phyloP scores from a whole-genome alignment of 2,329 filamentous ascomycete species.

The Trichoderma sp. region DNA sequence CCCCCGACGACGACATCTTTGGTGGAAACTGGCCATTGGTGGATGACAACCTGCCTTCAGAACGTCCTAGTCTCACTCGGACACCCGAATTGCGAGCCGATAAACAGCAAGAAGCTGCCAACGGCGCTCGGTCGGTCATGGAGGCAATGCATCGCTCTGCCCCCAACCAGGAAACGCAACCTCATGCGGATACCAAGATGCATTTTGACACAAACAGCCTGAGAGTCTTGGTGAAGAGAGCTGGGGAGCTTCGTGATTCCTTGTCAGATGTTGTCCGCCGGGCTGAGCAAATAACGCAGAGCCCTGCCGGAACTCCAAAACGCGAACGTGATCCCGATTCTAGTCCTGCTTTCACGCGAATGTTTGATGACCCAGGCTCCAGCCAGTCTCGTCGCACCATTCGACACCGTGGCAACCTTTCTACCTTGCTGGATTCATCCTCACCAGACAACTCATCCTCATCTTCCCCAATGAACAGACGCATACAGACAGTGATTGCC shows the following conservation, averaged over 20 bases:
- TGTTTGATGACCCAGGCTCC: constrained; percentile 63
- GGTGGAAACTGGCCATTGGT: constrained; percentile 51
- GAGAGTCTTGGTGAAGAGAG: constrained; percentile 65
- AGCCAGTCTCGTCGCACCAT: constrained; percentile 54
- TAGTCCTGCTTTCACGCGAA: constrained; percentile 67
- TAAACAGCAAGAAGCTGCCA: constrained; percentile 43
- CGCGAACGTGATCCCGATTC: constrained; percentile 51
- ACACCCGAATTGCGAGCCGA: constrained; percentile 37
- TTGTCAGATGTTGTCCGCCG: constrained; percentile 62
- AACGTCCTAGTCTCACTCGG: constrained; percentile 44
- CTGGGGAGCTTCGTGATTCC: constrained; percentile 59
- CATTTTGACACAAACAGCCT: constrained; percentile 70
- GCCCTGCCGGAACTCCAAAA: constrained; percentile 54
- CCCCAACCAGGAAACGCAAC: constrained; percentile 40
- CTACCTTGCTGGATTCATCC: constrained; percentile 50
- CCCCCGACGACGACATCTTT: constrained; percentile 67
- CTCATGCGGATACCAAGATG: constrained; percentile 46
- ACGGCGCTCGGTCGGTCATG: constrained; percentile 59
- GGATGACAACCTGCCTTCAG: constrained; percentile 39
- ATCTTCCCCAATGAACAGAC: constrained; percentile 50
- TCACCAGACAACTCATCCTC: constrained; percentile 58
- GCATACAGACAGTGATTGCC: constrained; percentile 68
- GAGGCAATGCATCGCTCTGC: constrained; percentile 61
- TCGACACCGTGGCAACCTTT: constrained; percentile 54
- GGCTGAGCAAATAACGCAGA: constrained; percentile 59